Evolutionary conservation across 2,329 filamentous ascomycete species (phyloP).

Genomic region (Cercospora nicotianae): DNA sequence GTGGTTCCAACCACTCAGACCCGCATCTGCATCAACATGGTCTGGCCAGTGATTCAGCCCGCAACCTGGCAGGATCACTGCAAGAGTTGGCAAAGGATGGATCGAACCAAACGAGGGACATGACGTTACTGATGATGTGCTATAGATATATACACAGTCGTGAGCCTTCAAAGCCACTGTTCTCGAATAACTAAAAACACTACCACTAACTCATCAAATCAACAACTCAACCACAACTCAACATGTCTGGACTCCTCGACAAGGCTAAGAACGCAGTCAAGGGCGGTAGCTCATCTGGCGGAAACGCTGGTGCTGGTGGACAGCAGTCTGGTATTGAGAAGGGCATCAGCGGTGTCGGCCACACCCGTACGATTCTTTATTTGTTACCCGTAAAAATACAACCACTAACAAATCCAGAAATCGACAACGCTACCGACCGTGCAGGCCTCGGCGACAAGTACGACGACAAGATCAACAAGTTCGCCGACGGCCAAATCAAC

Average conservation of each 20-base stretch:
- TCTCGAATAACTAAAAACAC: too few relatives aligned
- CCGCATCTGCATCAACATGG: background rate
- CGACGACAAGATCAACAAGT: constrained; percentile 32
- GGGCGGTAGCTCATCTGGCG: constrained; percentile 17
- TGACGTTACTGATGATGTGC: background rate
- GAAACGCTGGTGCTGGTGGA: constrained; percentile 3
- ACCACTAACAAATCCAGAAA: constrained; percentile 11
- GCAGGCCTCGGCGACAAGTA: constrained; percentile 30
- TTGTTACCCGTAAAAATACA: background rate
- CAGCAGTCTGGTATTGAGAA: constrained; percentile 22
- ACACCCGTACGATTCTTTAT: constrained; percentile 9
- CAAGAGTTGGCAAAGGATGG: constrained; percentile 10
- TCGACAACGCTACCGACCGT: constrained; percentile 28
- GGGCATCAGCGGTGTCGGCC: constrained; percentile 23
- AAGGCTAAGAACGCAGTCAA: constrained; percentile 29
- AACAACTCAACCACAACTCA: constrained; percentile 9
- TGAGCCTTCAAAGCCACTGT: too few relatives aligned
- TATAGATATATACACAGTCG: background rate
- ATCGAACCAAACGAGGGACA: constrained; percentile 10
- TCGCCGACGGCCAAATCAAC: constrained; percentile 29
- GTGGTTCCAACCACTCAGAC: background rate
- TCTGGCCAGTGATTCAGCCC: background rate
- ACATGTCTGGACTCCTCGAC: constrained; percentile 31
- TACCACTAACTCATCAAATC: background rate
- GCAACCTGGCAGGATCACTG: constrained; percentile 14